These are phyloP conservation scores for Fusarium floridanum DNA, from an alignment of 2,329 filamentous ascomycete genomes.

Conservation along the genomic window DNA sequence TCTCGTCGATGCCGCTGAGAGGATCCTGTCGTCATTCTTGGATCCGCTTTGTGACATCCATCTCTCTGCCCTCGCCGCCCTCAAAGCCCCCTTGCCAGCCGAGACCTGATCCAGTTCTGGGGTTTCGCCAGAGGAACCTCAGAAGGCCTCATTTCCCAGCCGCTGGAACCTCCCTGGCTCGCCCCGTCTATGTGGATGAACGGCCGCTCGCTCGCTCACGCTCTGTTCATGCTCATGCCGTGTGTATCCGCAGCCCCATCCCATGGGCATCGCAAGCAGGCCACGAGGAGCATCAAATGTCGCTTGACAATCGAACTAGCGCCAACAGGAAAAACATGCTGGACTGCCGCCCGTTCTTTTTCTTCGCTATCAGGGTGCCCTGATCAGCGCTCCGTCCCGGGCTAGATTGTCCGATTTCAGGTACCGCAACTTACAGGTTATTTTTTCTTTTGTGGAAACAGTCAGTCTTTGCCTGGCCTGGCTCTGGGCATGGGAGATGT, in stretches of 20 bases:
- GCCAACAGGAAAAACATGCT: not conserved
- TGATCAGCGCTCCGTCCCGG: constrained; percentile 16
- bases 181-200: constrained; percentile 2
- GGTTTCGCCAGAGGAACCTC: constrained; percentile 26
- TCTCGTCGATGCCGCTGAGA: constrained; percentile 5
- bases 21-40: constrained; percentile 29
- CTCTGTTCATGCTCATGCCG: constrained; percentile 7
- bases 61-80: constrained; percentile 6
- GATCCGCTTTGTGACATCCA: constrained; percentile 34
- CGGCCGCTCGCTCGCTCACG: not conserved
- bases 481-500: constrained; percentile 3
- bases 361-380: not conserved
- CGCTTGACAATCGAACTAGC: not conserved
- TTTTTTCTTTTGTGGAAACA: constrained; percentile 26
- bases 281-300: constrained; percentile 6
- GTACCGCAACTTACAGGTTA: not conserved
- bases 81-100: constrained; percentile 2
- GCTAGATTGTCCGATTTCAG: constrained; percentile 10
- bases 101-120: constrained; percentile 11
- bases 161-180: constrained; percentile 10
- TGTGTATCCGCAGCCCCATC: constrained; percentile 5
- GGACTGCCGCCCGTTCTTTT: not conserved
- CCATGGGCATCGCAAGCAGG: not conserved
- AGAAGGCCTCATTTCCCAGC: constrained; percentile 37
- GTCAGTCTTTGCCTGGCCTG: not conserved